Percentiles rank a stretch among this genome's conserved stretches.
Evolutionary conservation across 345 rosid genomes (phyloP).

Genomic region (Aegle marmelos): DNA sequence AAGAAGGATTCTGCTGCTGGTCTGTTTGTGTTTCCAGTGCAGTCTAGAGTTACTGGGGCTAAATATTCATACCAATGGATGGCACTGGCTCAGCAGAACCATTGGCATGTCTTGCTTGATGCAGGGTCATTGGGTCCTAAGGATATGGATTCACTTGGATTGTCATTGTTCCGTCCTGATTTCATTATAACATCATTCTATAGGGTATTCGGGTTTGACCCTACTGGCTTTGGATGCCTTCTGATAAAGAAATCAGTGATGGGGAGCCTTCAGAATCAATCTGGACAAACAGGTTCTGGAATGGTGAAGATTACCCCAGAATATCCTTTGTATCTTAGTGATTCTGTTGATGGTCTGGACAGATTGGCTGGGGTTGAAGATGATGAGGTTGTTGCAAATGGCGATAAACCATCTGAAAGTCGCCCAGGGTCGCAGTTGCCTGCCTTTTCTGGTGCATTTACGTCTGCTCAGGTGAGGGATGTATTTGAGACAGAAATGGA

Average conservation of each 20-base stretch:
- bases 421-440: constrained; percentile 68
- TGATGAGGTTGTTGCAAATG: constrained; percentile 51
- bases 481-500: constrained; percentile 88
- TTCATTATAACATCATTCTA: constrained; percentile 95
- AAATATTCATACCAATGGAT: constrained; percentile 99
- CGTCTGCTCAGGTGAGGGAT: constrained; percentile 92
- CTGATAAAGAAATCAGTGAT: constrained; percentile 95
- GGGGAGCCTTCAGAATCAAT: constrained; percentile 88
- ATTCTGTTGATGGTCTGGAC: constrained; percentile 85
- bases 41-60: constrained; percentile 93
- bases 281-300: constrained; percentile 88
- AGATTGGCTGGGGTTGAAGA: constrained; percentile 49
- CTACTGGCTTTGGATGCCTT: constrained; percentile 99
- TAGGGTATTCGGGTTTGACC: constrained; percentile 92
- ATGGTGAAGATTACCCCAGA: constrained; percentile 97
- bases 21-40: constrained; percentile 95
- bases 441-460: constrained; percentile 89
- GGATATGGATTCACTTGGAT: constrained; percentile 98
- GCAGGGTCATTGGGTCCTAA: constrained; percentile 99
- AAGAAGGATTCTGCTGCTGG: constrained; percentile 91
- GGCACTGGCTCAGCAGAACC: constrained; percentile 97
- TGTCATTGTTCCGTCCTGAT: constrained; percentile 96
- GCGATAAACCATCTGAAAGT: constrained; percentile 53
- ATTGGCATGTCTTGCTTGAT: constrained; percentile 98
- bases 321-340: constrained; percentile 88